Evolutionary conservation across 2,329 filamentous ascomycete genomes (phyloP).

Genomic region (Didymella exigua): DNA sequence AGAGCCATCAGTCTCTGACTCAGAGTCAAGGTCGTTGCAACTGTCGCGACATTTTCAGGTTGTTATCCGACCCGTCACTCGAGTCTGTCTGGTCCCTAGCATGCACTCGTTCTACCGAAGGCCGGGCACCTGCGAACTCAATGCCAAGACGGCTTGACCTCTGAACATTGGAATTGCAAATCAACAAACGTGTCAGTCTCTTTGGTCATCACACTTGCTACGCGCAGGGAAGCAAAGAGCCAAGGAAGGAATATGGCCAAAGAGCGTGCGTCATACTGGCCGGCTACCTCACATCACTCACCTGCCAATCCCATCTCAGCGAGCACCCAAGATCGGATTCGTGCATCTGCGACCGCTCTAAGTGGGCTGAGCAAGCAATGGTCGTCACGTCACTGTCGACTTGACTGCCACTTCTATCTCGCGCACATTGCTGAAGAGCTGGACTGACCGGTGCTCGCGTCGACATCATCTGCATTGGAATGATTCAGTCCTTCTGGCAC

Average conservation of each 20-base stretch:
- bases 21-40: slow-evolving; percentile 15
- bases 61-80: slow-evolving; percentile 8
- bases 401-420: not conserved
- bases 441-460: not conserved
- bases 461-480: slow-evolving; percentile 4
- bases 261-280: slow-evolving; percentile 8
- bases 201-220: slow-evolving; percentile 3
- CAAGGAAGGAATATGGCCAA: slow-evolving; percentile 33
- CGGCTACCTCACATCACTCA: not conserved
- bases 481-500: not conserved
- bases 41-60: slow-evolving; percentile 11
- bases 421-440: not conserved
- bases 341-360: not conserved
- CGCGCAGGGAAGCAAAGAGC: slow-evolving; percentile 19
- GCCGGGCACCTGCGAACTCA: slow-evolving; percentile 16
- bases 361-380: not conserved
- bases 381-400: not conserved
- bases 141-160: slow-evolving; percentile 12
- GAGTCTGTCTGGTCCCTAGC: slow-evolving; percentile 6
- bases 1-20: slow-evolving; percentile 11
- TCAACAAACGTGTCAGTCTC: slow-evolving; percentile 13
- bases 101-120: slow-evolving; percentile 18
- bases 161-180: slow-evolving; percentile 21
- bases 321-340: not conserved
- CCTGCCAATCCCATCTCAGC: not conserved